These are phyloP conservation scores for Mycena floridula DNA, from an alignment of 768 basidiomycete genomes.

Conservation along the genomic window DNA sequence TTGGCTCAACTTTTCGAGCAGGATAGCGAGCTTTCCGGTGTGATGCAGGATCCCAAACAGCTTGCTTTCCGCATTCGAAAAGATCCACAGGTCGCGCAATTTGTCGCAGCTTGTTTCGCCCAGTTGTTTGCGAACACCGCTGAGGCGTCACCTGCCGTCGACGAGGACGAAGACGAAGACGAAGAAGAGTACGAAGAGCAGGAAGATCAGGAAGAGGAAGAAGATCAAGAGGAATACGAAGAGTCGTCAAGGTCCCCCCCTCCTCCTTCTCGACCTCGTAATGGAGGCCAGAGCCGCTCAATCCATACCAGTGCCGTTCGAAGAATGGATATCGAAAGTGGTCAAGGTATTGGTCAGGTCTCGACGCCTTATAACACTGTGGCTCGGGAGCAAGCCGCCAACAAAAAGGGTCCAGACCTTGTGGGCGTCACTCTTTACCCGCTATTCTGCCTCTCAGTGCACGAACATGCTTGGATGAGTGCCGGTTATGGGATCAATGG, in stretches of 20 bases:
- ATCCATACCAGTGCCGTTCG: not conserved
- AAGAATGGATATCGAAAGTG: no score
- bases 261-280: not conserved
- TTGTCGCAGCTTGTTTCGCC: not conserved
- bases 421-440: conserved; percentile 62
- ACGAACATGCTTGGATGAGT: conserved; percentile 84
- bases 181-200: not conserved
- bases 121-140: not conserved
- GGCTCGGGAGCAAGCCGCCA: no score
- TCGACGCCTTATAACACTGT: no score
- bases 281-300: not conserved
- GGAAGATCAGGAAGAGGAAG: not conserved
- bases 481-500: conserved; percentile 89
- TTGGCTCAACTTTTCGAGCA: not conserved
- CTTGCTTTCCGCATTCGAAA: not conserved
- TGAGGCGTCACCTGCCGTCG: not conserved
- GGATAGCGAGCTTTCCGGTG: not conserved
- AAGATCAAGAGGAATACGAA: not conserved
- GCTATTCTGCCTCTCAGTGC: conserved; percentile 69
- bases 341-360: no score
- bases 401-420: no score
- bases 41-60: not conserved
- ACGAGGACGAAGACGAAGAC: not conserved
- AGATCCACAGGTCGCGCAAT: not conserved
- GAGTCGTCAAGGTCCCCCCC: not conserved